Evolutionary conservation across 805 yeast genomes (phyloP).

Genomic region (Monosporozyma aquatica): DNA sequence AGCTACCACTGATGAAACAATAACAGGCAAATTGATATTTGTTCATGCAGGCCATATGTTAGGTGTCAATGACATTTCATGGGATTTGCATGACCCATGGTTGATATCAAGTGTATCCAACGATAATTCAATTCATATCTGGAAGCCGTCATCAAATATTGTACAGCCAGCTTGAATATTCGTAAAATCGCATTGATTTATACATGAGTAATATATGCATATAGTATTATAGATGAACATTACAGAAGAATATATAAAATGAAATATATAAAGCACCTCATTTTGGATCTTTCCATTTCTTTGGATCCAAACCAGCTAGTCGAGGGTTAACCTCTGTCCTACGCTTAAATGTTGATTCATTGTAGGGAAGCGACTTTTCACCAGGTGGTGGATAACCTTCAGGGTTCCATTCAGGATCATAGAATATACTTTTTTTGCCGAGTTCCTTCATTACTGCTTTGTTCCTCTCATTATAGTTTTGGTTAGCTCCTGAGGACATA

Average conservation of each 20-base stretch:
- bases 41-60: slow-evolving; percentile 80
- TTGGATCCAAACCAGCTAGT: slow-evolving; percentile 3
- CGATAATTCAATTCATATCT: slow-evolving; percentile 80
- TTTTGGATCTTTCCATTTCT: background rate
- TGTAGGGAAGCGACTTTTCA: slow-evolving; percentile 24
- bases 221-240: background rate
- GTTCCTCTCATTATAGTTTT: too few relatives aligned
- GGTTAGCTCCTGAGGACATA: background rate
- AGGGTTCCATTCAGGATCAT: slow-evolving; percentile 60
- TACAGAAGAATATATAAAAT: too few relatives aligned
- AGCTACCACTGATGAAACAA: slow-evolving; percentile 1
- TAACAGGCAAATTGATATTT: slow-evolving; percentile 36
- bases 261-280: background rate
- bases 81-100: slow-evolving; percentile 70
- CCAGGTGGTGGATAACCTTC: slow-evolving; percentile 43
- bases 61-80: slow-evolving; percentile 75
- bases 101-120: slow-evolving; percentile 70
- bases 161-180: slow-evolving; percentile 17
- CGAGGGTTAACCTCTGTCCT: slow-evolving; percentile 7
- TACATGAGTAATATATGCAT: too few relatives aligned
- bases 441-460: slow-evolving; percentile 8
- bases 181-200: background rate
- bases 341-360: slow-evolving; percentile 26
- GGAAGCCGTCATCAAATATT: slow-evolving; percentile 52
- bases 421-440: slow-evolving; percentile 46